phyloP scores from a whole-genome alignment of 2,329 filamentous ascomycete species.

The Didymella segeticola region DNA sequence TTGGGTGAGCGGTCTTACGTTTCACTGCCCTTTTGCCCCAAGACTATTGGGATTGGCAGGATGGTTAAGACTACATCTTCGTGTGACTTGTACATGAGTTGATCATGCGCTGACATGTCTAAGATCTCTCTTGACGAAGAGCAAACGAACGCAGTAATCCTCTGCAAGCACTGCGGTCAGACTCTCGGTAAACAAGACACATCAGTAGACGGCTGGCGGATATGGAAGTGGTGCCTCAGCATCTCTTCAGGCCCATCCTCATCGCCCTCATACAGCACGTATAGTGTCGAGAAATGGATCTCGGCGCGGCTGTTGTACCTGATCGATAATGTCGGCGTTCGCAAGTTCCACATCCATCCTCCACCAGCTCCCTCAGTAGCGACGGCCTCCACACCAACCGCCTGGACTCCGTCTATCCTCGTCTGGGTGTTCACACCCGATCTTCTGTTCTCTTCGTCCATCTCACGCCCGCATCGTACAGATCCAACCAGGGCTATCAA shows the following conservation, averaged over 20 bases:
- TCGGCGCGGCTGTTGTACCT: constrained; percentile 63
- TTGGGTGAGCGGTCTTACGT: constrained; percentile 39
- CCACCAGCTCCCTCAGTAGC: not conserved
- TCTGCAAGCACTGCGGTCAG: constrained; percentile 50
- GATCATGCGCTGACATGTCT: not conserved
- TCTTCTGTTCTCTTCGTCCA: constrained; percentile 61
- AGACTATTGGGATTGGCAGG: constrained; percentile 44
- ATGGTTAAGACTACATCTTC: constrained; percentile 42
- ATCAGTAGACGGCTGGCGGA: constrained; percentile 53
- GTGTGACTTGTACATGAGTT: not conserved
- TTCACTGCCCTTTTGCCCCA: constrained; percentile 41
- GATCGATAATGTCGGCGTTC: constrained; percentile 62
- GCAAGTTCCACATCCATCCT: constrained; percentile 62
- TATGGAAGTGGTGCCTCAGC: constrained; percentile 58
- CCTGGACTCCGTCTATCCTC: constrained; percentile 39
- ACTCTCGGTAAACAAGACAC: constrained; percentile 52
- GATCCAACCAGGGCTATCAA: constrained; percentile 62
- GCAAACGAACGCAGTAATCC: constrained; percentile 18
- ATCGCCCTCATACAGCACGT: constrained; percentile 22
- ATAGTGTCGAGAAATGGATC: constrained; percentile 52
- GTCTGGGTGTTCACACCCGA: constrained; percentile 69
- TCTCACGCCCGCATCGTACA: constrained; percentile 24
- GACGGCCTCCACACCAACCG: not conserved
- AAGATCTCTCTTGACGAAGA: constrained; percentile 1
- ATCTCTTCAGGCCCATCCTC: constrained; percentile 24